Conservation (phyloP, 2,329 filamentous ascomycete species). For the Fusarium domesticum region DNA sequence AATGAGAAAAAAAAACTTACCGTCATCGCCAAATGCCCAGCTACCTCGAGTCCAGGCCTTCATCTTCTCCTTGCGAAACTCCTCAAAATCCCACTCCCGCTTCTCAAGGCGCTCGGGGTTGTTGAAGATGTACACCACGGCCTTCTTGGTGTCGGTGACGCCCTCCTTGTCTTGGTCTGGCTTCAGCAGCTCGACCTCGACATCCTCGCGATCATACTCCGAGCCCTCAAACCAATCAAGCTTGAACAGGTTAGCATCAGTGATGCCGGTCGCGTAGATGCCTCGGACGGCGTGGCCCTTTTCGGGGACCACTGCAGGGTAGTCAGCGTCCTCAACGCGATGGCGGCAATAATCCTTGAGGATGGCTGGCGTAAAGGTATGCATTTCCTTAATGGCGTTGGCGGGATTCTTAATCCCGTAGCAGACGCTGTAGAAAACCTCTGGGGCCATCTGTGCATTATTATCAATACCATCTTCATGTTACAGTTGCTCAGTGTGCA, state of each 20-base stretch:
- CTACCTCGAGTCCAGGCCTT: slow-evolving; percentile 51
- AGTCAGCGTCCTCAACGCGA: slow-evolving; percentile 68
- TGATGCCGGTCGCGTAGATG: slow-evolving; percentile 73
- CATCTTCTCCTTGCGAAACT: slow-evolving; percentile 75
- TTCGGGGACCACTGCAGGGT: slow-evolving; percentile 70
- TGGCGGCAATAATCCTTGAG: slow-evolving; percentile 69
- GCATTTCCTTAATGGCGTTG: slow-evolving; percentile 52
- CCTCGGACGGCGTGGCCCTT: slow-evolving; percentile 63
- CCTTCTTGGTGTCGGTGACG: slow-evolving; percentile 47
- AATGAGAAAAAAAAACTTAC: slow-evolving; percentile 24
- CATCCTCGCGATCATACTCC: slow-evolving; percentile 62
- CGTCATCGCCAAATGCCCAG: slow-evolving; percentile 42
- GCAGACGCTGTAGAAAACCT: slow-evolving; percentile 82
- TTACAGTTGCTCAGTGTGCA: background rate
- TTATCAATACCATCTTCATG: slow-evolving; percentile 21
- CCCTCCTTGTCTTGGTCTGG: slow-evolving; percentile 38
- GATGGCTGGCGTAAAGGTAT: slow-evolving; percentile 69
- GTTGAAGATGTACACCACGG: slow-evolving; percentile 65
- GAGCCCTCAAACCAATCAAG: slow-evolving; percentile 80
- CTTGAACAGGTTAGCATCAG: slow-evolving; percentile 68
- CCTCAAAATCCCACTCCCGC: slow-evolving; percentile 82
- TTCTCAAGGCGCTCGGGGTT: slow-evolving; percentile 56
- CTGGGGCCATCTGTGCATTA: slow-evolving; percentile 65
- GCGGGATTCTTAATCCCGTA: slow-evolving; percentile 56
- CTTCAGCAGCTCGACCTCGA: slow-evolving; percentile 51